Conservation (phyloP, 192 early-diverging fungal species). For the Coemansia sp. region DNA sequence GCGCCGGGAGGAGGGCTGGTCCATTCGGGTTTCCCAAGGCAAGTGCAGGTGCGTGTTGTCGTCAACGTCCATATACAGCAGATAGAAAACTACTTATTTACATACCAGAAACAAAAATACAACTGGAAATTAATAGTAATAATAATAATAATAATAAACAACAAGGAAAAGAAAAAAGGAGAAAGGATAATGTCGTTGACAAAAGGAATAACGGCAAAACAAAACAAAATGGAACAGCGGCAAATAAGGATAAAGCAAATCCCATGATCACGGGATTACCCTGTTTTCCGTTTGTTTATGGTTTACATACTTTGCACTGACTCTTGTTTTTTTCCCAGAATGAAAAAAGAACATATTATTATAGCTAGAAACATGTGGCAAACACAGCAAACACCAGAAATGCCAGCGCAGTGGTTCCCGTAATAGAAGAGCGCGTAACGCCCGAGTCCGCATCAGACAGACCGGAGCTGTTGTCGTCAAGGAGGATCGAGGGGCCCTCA, state of each 20-base stretch:
- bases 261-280: background rate
- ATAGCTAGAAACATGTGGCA: background rate
- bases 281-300: background rate
- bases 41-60: no score
- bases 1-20: no score
- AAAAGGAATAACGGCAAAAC: background rate
- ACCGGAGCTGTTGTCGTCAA: background rate
- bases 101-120: no score
- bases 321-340: background rate
- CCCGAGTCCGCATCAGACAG: background rate
- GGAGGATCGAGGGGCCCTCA: background rate
- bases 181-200: no score
- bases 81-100: no score
- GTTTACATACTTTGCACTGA: background rate
- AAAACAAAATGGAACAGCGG: background rate
- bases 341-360: no score
- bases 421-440: background rate
- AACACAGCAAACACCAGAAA: background rate
- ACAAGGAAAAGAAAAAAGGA: no score
- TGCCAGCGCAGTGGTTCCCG: background rate
- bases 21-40: no score
- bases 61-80: no score
- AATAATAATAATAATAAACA: no score
- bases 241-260: background rate
- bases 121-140: no score